phyloP scores from a whole-genome alignment of 306 rosid species.

The Cotoneaster glaucophyllus region DNA sequence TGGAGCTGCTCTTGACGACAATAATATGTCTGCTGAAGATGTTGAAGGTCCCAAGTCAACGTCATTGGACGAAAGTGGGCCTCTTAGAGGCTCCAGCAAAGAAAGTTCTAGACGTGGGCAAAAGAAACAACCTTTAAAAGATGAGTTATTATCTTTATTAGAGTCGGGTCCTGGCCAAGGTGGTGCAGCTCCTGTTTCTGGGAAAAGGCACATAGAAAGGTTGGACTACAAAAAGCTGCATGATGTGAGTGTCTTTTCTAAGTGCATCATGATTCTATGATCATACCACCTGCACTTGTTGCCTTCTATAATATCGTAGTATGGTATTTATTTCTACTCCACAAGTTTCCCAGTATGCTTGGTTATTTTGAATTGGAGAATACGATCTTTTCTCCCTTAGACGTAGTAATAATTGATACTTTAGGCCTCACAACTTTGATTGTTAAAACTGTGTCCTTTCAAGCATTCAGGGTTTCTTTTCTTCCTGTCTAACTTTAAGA shows the following conservation, averaged over 20 bases:
- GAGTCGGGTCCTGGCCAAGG: constrained; percentile 47
- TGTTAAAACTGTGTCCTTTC: neutral
- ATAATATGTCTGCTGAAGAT: constrained; percentile 25
- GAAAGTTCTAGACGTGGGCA: constrained; percentile 25
- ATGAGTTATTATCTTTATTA: constrained; percentile 51
- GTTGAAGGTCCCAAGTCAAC: constrained; percentile 26
- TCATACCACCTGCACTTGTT: constrained; percentile 12
- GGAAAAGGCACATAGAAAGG: constrained; percentile 61
- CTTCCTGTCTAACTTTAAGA: neutral
- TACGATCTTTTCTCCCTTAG: neutral
- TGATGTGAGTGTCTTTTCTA: constrained; percentile 71
- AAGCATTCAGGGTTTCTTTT: neutral
- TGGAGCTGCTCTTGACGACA: constrained; percentile 43
- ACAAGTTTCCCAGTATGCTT: neutral
- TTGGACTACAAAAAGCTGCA: constrained; percentile 92
- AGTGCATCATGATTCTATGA: constrained; percentile 4
- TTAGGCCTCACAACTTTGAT: neutral
- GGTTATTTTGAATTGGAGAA: neutral
- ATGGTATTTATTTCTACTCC: neutral
- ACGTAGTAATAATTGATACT: neutral
- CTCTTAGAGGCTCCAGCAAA: constrained; percentile 29
- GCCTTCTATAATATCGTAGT: neutral
- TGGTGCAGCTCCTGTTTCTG: constrained; percentile 40
- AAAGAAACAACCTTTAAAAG: constrained; percentile 42
- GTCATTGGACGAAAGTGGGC: constrained; percentile 11